Base-by-base conservation (phyloP, 1,139 yeast genomes). In the Pichia sp. region DNA sequence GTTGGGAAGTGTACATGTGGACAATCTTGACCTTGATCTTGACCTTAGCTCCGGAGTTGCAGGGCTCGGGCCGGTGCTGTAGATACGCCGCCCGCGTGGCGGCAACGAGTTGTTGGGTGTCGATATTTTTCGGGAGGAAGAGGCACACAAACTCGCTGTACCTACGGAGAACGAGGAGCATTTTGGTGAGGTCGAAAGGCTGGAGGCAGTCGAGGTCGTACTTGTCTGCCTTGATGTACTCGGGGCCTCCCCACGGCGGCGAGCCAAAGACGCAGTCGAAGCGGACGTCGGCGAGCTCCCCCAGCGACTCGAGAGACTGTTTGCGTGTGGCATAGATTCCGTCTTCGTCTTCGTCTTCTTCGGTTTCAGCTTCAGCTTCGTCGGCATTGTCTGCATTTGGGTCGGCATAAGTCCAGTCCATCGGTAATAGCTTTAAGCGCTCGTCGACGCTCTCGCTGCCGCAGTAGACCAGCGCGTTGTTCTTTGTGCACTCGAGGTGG, bases 171-270 rank as follows among this genome's bases (percentile, higher is more conserved):
- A 76, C 75, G 14, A 54, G 51, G 43, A 85, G 67, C 29, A 85
- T 66, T 24, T 69, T 66, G n/a, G 74, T 71, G 3, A 86, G 63
- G 0, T 74, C 70, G 52, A 83, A 71, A 1, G 95, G 92, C 52
- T 69, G 69, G 16, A 82, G 64, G 57, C 83, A 79, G 68, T 81
- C 83, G 27, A 82, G 63, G 60, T 84, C 83, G 71, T 81, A 87
- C 0, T 67, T 62, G 0, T 73, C 73, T 3, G 65, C 59, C 12
- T 72, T 64, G 42, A 73, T 70, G 70, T 92, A 93, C 2, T 71
- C 67, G 0, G 95, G 90, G 0, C 99, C 99, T 16, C 98, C 98
- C 99, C 99, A 93, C 0, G 98, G 98, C 0, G 98, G 98, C 6
- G 96, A 89, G 30, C 84, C 79, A 70, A 90, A 91, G 5, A 87